Evolutionary conservation across 2,329 filamentous ascomycete genomes (phyloP).

Genomic region (Clathrospora elynae): DNA sequence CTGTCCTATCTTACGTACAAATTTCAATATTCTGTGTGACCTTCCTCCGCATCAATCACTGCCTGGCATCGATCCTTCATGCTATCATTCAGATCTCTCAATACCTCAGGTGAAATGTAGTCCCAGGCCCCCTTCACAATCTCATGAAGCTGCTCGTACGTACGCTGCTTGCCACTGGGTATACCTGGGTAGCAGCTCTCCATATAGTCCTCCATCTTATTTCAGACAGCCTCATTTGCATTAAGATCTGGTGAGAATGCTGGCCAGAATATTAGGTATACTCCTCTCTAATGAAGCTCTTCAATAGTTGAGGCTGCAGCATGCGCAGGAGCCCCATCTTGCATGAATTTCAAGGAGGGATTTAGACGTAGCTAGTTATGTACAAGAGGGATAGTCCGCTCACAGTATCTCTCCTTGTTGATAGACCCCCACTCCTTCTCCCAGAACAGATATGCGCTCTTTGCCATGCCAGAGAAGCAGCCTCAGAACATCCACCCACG

Average conservation of each 20-base stretch:
- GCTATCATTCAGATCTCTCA: background rate
- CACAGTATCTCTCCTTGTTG: conserved; percentile 24
- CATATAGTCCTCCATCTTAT: conserved; percentile 9
- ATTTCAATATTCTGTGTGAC: background rate
- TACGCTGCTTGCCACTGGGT: background rate
- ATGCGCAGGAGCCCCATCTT: conserved; percentile 11
- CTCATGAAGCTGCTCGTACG: background rate
- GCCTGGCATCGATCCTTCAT: background rate
- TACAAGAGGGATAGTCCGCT: conserved; percentile 15
- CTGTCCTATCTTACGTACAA: too few relatives aligned
- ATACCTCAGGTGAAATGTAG: background rate
- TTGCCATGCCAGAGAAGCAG: conserved; percentile 27
- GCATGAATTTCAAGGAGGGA: conserved; percentile 12
- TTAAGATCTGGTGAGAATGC: conserved; percentile 12
- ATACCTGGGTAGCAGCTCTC: background rate
- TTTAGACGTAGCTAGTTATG: conserved; percentile 12
- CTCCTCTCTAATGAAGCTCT: conserved; percentile 2
- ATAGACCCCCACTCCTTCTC: conserved; percentile 42
- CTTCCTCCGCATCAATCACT: background rate
- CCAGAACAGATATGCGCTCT: conserved; percentile 38
- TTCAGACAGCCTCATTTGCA: conserved; percentile 11
- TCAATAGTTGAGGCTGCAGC: background rate
- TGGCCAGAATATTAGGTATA: conserved; percentile 10
- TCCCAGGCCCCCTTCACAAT: background rate
- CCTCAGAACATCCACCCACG: background rate